Evolutionary conservation across 179 eudicot species (phyloP).

Genomic region (Monotropa hypopitys): DNA sequence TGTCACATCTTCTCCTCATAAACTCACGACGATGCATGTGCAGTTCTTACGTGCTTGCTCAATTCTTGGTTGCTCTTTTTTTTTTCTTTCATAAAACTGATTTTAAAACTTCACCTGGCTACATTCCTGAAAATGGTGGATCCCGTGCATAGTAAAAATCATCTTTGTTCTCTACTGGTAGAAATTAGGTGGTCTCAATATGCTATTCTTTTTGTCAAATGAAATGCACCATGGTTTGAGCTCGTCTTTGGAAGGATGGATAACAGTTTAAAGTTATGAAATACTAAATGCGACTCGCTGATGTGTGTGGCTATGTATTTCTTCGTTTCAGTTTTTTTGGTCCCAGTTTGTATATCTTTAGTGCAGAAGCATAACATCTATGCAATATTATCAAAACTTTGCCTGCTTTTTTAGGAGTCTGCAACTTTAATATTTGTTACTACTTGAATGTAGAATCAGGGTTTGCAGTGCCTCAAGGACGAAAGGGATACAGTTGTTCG

Average conservation of each 20-base stretch:
- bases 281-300: neutral
- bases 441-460: slow-evolving; percentile 25
- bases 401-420: neutral
- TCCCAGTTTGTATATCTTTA: neutral
- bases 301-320: neutral
- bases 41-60: neutral
- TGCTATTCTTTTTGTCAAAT: neutral
- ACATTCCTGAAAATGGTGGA: neutral
- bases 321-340: neutral
- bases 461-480: slow-evolving; percentile 40
- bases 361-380: neutral
- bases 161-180: neutral
- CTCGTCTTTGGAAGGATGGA: neutral
- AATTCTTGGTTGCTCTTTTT: neutral
- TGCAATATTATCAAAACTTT: neutral
- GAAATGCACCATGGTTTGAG: neutral
- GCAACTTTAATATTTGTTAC: neutral
- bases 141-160: neutral
- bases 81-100: neutral
- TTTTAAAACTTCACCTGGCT: neutral
- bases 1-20: neutral
- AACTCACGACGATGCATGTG: neutral
- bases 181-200: neutral
- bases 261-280: neutral
- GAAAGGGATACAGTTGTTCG: slow-evolving; percentile 64